These are phyloP conservation scores for Sporobolomyces phaffii DNA, from an alignment of 768 basidiomycete species.

Conservation along the genomic window DNA sequence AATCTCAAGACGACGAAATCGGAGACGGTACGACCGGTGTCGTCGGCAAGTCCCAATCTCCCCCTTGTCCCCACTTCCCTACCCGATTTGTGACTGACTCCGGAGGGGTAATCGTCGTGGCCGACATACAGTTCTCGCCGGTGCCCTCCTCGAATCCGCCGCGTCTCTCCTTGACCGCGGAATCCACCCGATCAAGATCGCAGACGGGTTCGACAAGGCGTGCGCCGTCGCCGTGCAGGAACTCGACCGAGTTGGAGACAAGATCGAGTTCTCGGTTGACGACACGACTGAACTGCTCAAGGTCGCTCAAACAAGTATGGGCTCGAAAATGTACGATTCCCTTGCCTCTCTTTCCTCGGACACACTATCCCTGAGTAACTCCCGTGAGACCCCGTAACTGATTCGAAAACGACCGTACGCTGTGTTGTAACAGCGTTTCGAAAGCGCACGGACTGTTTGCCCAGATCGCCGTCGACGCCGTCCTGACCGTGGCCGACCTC, in stretches of 20 bases:
- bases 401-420: no score
- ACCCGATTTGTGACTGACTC: no score
- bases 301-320: conserved; percentile 90
- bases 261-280: conserved; percentile 71
- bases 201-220: conserved; percentile 95
- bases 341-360: no score
- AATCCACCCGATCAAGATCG: conserved; percentile 96
- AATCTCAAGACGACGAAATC: conserved; percentile 98
- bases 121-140: conserved; percentile 98
- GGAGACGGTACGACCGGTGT: conserved; percentile 99
- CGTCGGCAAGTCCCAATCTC: conserved; percentile 65
- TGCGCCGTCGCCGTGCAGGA: conserved; percentile 84
- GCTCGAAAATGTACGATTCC: conserved; percentile 82
- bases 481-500: conserved; percentile 87
- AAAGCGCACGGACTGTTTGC: conserved; percentile 94
- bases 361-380: no score
- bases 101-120: no score
- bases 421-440: conserved; percentile 84
- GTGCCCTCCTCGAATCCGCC: conserved; percentile 89
- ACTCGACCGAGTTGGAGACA: conserved; percentile 83
- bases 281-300: conserved; percentile 84
- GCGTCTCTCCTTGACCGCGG: conserved; percentile 97
- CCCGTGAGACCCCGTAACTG: background rate
- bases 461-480: conserved; percentile 95
- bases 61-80: background rate